phyloP scores from a whole-genome alignment of 225 moss, liverwort and hornwort species.

The Neckera pumila region DNA sequence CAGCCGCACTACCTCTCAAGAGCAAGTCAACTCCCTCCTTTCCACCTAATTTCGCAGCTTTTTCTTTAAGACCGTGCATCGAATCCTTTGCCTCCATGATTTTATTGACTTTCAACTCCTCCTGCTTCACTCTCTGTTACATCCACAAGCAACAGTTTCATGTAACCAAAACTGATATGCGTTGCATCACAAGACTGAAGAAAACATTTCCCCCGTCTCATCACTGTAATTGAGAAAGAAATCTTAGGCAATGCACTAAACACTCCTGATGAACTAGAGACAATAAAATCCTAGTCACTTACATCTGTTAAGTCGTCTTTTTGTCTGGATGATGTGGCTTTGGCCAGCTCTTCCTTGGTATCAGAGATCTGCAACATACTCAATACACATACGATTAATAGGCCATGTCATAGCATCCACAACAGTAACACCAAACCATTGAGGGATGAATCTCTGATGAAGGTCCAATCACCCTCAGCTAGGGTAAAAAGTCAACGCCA shows the following conservation, averaged over 20 bases:
- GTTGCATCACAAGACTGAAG: background rate
- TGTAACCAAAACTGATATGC: background rate
- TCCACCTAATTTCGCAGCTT: conserved; percentile 47
- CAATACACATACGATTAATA: background rate
- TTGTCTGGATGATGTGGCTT: conserved; percentile 44
- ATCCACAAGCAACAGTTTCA: background rate
- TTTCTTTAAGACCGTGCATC: conserved; percentile 16
- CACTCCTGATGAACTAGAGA: background rate
- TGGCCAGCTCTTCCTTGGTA: conserved; percentile 29
- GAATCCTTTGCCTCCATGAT: conserved; percentile 31
- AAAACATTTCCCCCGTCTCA: background rate
- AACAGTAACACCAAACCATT: background rate
- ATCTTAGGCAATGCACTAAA: background rate
- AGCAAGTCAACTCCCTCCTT: conserved; percentile 53
- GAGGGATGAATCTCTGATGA: background rate
- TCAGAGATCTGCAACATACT: conserved; percentile 32
- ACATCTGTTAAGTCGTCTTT: conserved; percentile 67
- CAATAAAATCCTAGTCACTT: background rate
- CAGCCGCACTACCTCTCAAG: conserved; percentile 41
- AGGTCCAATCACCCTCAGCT: background rate
- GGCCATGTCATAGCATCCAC: background rate
- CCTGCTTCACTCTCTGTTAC: conserved; percentile 73
- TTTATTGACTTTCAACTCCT: conserved; percentile 58
- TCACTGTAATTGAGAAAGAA: background rate
- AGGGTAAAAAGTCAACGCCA: background rate